Base-by-base conservation (phyloP, 129 eudicot genomes). In the Lactuca sativa region DNA sequence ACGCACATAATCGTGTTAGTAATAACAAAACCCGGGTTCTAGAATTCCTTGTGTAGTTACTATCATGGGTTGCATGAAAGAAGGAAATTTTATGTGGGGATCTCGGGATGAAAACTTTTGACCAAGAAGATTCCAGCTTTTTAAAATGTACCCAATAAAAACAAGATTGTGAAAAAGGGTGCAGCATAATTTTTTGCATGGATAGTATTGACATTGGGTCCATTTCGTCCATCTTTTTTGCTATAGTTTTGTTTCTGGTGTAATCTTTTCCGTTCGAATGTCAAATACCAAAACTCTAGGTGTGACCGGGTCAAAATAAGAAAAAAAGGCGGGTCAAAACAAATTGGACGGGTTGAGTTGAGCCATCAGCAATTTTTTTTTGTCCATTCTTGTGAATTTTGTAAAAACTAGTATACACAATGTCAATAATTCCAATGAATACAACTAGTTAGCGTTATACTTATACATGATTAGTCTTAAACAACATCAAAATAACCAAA, bases 41-140 rank as follows among this genome's bases (percentile, higher is more conserved):
- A 58, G 72, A 67, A 49, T 56, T 61, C 49, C 37, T 70, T 66
- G 9, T 63, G 67, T 33, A 58, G 59, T 57, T 57, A 32, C 64
- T 62, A 60, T 36, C 62, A 55, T 61, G 64, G 64, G 60, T 33
- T 62, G 51, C 54, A 72, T 14, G 37, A 52, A 33, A 64, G 30
- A 74, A 30, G 81, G 53, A 67, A 37, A 47, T 25, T 25, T 25
- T 25, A 25, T 59, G 48, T 59, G 21, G 41, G 34, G 53, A 67
- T 74, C 73, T 30, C 61, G 58, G 51, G 60, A 58, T 56, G 37
- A 63, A 75, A 65, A 30, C 87, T 82, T 85, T 82, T 82, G 90
- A 85, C 90, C 76, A 67, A 53, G 47, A 60, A 77, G 64, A 84
- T 79, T 79, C 84, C 47, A 73, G 64, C 76, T 69, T 73, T 73